phyloP scores from a whole-genome alignment of 192 early-diverging fungal genomes.

The Backusella liffmaniae region DNA sequence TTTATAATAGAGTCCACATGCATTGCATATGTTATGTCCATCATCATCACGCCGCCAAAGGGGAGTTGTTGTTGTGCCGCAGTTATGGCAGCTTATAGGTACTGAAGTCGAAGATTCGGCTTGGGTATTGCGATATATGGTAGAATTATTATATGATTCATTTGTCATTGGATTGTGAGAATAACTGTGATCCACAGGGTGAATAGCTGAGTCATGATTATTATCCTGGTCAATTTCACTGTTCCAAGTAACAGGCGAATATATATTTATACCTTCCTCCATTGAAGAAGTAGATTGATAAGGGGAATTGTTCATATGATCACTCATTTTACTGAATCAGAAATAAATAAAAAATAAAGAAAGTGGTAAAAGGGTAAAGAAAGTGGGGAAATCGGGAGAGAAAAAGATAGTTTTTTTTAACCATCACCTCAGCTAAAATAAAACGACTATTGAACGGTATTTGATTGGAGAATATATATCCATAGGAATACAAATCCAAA shows the following conservation, averaged over 20 bases:
- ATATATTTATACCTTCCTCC: background rate
- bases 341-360: background rate
- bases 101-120: background rate
- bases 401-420: background rate
- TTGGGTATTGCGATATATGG: background rate
- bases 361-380: background rate
- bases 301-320: background rate
- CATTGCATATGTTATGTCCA: constrained; percentile 80
- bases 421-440: constrained; percentile 2
- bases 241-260: background rate
- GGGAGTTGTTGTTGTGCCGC: constrained; percentile 62
- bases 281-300: background rate
- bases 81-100: constrained; percentile 58
- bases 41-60: constrained; percentile 70
- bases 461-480: constrained; percentile 10
- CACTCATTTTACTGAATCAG: background rate
- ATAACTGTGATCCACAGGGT: constrained; percentile 5
- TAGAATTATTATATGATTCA: background rate
- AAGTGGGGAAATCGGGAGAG: background rate
- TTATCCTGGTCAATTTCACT: background rate
- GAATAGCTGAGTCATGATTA: background rate
- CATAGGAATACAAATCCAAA: background rate
- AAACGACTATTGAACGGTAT: background rate
- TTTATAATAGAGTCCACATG: constrained; percentile 87
- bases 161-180: constrained; percentile 1